Evolutionary conservation across 2,329 filamentous ascomycete species (phyloP).

Genomic region (Pseudomassariella vexata): DNA sequence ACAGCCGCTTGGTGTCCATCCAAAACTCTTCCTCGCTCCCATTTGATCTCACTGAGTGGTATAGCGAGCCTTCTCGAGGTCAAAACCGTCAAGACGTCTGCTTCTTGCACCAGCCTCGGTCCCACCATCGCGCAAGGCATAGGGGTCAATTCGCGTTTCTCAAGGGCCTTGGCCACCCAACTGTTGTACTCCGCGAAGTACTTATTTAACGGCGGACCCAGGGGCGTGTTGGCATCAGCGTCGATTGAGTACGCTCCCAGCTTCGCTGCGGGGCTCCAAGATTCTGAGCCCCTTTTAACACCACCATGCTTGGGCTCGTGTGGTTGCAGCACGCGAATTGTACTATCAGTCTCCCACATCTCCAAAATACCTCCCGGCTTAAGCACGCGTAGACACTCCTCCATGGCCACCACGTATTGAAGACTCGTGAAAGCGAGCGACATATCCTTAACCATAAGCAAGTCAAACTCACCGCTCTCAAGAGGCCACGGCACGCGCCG

Average conservation of each 20-base stretch:
- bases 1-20: slow-evolving; percentile 16
- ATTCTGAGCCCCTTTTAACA: not conserved
- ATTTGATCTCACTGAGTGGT: slow-evolving; percentile 10
- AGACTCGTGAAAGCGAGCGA: slow-evolving; percentile 41
- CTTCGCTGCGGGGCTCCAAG: slow-evolving; percentile 1
- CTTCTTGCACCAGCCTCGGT: slow-evolving; percentile 50
- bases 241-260: slow-evolving; percentile 30
- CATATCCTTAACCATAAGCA: slow-evolving; percentile 8
- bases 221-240: slow-evolving; percentile 49
- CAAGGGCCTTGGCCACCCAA: slow-evolving; percentile 54
- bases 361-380: slow-evolving; percentile 56
- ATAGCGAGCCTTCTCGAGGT: slow-evolving; percentile 51
- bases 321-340: slow-evolving; percentile 51
- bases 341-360: slow-evolving; percentile 58
- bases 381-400: slow-evolving; percentile 53
- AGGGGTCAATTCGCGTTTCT: slow-evolving; percentile 46
- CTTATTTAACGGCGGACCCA: slow-evolving; percentile 56
- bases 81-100: slow-evolving; percentile 43
- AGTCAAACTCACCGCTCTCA: slow-evolving; percentile 6
- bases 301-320: slow-evolving; percentile 47
- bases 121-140: slow-evolving; percentile 55
- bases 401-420: slow-evolving; percentile 53
- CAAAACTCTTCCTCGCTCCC: slow-evolving; percentile 5
- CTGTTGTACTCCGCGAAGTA: slow-evolving; percentile 54
- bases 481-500: slow-evolving; percentile 47